Base-by-base conservation (phyloP, 1,139 yeast species). In the Suhomyces taliae region DNA sequence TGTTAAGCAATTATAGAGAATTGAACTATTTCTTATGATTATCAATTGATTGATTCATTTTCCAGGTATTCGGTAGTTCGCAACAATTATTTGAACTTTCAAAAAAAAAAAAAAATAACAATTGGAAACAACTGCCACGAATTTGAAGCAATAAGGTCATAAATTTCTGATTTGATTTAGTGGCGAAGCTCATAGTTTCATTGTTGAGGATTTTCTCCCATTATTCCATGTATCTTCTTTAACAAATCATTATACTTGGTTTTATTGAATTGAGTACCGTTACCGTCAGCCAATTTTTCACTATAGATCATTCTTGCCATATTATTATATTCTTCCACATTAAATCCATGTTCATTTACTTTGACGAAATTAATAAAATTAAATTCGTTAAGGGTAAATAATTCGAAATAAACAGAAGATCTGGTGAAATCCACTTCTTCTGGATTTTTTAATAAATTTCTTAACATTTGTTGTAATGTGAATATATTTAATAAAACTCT, bases 391-490 rank as follows among this genome's bases (percentile, higher is more conserved):
- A 66, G 57, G 8, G 79, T 72, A 62, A 80, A 74, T 57, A 81
- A 59, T 39, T 82, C 82, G 61, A 82, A 88, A 64, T 83, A 88
- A 8, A 70, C 64, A 6, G 85, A 67, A 0, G 89, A 77, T 37
- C 72, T 67, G 15, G 77, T 65, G 65, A 87, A 85, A 53, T 83
- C 81, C 7, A 85, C 82, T n/a, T 70, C 68, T 42, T 79, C 78
- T 0, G 89, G 84, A 43, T 78, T 76, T 19, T 69, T 65, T 55
- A 82, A 77, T 24, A 87, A 73, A 50, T 82, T 83, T 55, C 90
- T 78, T 50, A 86, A 76, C 76, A 85, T 81, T 60, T 88, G 95
- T 65, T 87, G 95, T 41, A 89, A 66, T 0, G 88, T 85, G 47
- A 82, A 77, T 34, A 88, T 83, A 61, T 89, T 88, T 58, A 85